Evolutionary conservation across 208 protist genomes (phyloP).

Genomic region (Vickermania ingenoplastis): DNA sequence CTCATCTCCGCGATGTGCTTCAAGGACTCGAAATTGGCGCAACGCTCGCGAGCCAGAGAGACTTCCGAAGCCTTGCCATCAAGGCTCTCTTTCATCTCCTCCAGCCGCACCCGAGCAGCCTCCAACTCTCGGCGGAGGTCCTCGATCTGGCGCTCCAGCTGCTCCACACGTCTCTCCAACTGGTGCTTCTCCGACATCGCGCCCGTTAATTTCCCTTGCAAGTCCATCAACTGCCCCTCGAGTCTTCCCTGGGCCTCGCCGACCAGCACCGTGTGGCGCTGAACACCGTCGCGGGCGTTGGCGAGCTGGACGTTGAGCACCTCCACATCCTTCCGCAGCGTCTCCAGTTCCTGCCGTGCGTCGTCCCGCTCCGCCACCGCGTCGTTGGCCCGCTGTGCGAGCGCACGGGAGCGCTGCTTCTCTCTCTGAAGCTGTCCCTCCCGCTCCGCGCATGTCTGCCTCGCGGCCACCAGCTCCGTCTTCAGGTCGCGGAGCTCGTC

Average conservation of each 20-base stretch:
- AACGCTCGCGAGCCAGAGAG: slow-evolving; percentile 62
- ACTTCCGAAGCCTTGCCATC: slow-evolving; percentile 51
- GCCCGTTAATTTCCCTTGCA: slow-evolving; percentile 21
- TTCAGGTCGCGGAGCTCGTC: slow-evolving; percentile 58
- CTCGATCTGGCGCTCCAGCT: slow-evolving; percentile 18
- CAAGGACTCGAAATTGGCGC: slow-evolving; percentile 75
- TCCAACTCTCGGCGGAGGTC: slow-evolving; percentile 38
- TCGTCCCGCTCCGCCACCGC: slow-evolving; percentile 18
- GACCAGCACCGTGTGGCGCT: slow-evolving; percentile 14
- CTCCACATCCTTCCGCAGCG: slow-evolving; percentile 26
- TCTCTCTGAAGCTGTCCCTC: slow-evolving; percentile 13
- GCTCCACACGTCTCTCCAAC: slow-evolving; percentile 29
- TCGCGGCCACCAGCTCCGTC: slow-evolving; percentile 36
- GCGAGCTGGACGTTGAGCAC: slow-evolving; percentile 22
- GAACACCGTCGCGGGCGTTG: slow-evolving; percentile 19
- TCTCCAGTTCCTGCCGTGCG: slow-evolving; percentile 14
- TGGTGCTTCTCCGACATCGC: slow-evolving; percentile 20
- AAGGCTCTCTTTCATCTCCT: slow-evolving; percentile 36
- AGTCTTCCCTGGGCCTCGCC: slow-evolving; percentile 17
- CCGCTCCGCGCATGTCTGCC: slow-evolving; percentile 30
- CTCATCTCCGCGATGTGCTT: slow-evolving; percentile 66
- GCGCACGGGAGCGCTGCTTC: slow-evolving; percentile 12
- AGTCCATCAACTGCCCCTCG: slow-evolving; percentile 29
- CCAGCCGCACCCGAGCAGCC: slow-evolving; percentile 32
- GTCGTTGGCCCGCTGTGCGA: slow-evolving; percentile 10